Evolutionary conservation across 805 yeast species (phyloP), one percentile per base, ranked within the genome.

Genomic region (Candida dendrica): DNA sequence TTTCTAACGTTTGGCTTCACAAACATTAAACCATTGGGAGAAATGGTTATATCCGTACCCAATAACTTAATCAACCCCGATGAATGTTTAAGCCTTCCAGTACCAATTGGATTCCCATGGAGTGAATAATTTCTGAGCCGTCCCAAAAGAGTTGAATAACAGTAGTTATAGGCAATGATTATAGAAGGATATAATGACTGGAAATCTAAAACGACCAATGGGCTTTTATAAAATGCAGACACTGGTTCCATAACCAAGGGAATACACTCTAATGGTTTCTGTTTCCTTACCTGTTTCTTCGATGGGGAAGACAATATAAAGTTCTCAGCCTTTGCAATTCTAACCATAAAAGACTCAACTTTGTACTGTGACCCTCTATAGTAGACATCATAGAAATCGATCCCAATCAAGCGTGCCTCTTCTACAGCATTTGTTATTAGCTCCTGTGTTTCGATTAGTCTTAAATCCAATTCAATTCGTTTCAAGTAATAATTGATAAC

Each of bases 221-320:
- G 98, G 43, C 91, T 83, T 42, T 86, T 88, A 59, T 89, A 93
- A 49, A 81, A 85, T 16, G 77, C 79, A 5, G 95, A 78, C 19
- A 76, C 75, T 0, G 98, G 98, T 55, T 93, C 98, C 90, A 93
- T 79, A 2, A 93, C 87, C 40, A 93, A 66, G 0, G 98, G 96
- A 5, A 93, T 77, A 46, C 89, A 82, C 52, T 89, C 96, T 32
- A 93, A 64, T 0, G 98, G 83, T 47, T 80, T 81, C 69, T 90
- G 96, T 32, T 79, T 73, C 52, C 84, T 84, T 0, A 93, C 97
- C 47, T 87, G 86, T 36, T 72, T 65, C 52, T 84, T 82, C 24
- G 86, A 78, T 0, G 98, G 96, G 0, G 96, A 84, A 6, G 81
- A 63, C 42, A 89, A 56, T 34, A 91, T 59, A 40, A 72, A 77